These are phyloP conservation scores for Trichoderma citrinoviride DNA, from an alignment of 2,329 filamentous ascomycete species.

Conservation along the genomic window DNA sequence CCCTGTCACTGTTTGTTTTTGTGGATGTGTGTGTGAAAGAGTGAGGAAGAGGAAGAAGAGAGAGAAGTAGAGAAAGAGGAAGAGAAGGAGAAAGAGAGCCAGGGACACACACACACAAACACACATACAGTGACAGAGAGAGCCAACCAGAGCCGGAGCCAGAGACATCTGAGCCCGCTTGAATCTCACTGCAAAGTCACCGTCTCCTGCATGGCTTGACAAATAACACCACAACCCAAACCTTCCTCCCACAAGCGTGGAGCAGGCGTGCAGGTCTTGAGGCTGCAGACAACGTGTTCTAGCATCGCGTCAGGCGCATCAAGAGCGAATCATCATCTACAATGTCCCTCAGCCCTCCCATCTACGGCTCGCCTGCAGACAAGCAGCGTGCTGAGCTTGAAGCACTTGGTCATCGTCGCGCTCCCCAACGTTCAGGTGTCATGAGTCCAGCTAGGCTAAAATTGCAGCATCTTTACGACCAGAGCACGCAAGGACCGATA, in stretches of 20 bases:
- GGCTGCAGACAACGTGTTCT: conserved; percentile 1
- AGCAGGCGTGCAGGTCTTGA: neutral
- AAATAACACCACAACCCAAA: neutral
- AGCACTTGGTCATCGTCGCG: conserved; percentile 29
- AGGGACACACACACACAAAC: no score
- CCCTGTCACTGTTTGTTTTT: neutral
- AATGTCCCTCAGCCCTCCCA: conserved; percentile 38
- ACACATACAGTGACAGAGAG: no score
- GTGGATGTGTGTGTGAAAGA: neutral
- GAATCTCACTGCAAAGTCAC: neutral
- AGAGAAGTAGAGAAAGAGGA: no score
- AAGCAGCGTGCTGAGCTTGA: conserved; percentile 29
- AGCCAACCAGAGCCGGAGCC: no score
- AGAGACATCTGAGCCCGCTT: neutral
- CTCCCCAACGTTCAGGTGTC: conserved; percentile 34
- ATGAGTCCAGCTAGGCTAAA: conserved; percentile 61
- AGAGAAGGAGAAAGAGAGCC: no score
- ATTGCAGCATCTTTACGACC: conserved; percentile 60
- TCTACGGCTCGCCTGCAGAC: conserved; percentile 29
- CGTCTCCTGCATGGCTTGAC: neutral
- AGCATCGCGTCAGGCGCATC: neutral
- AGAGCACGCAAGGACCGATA: conserved; percentile 54
- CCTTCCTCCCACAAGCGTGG: conserved; percentile 7
- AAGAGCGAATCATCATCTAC: conserved; percentile 1
- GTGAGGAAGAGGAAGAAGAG: neutral